phyloP scores from a whole-genome alignment of 1,284 basidiomycete genomes.

The Ceratobasidium sp. region DNA sequence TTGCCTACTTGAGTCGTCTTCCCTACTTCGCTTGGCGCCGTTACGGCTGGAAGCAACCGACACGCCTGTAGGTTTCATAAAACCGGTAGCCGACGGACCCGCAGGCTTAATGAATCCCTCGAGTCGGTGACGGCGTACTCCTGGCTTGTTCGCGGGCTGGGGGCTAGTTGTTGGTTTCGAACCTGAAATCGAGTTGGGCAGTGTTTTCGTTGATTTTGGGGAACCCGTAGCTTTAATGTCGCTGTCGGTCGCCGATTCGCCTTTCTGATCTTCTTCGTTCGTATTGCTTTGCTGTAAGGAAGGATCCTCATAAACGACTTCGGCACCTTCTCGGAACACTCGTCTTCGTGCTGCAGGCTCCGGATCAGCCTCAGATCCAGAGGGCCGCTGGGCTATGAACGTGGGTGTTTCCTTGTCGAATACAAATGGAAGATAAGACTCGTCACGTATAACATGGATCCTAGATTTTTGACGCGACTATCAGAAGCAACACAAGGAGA shows the following conservation, averaged over 20 bases:
- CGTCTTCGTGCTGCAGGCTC: slow-evolving; percentile 15
- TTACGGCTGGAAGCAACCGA: slow-evolving; percentile 1
- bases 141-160: not conserved
- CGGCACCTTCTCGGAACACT: slow-evolving; percentile 20
- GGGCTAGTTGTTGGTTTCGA: not conserved
- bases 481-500: not conserved
- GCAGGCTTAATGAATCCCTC: slow-evolving; percentile 15
- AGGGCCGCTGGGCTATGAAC: not conserved
- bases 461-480: not conserved
- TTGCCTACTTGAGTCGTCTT: not conserved
- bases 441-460: slow-evolving; percentile 21
- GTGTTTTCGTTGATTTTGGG: not conserved
- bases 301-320: slow-evolving; percentile 10
- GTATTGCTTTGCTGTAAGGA: not conserved
- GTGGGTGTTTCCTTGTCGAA: slow-evolving; percentile 9
- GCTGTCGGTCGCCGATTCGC: not conserved
- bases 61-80: slow-evolving; percentile 22
- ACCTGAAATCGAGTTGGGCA: not conserved
- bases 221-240: not conserved
- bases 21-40: slow-evolving; percentile 7
- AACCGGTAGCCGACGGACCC: not conserved
- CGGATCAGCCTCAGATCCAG: not conserved
- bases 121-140: slow-evolving; percentile 14
- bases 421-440: slow-evolving; percentile 27
- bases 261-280: not conserved